Conservation (phyloP, 768 basidiomycete species). For the Lactarius sanguifluus region DNA sequence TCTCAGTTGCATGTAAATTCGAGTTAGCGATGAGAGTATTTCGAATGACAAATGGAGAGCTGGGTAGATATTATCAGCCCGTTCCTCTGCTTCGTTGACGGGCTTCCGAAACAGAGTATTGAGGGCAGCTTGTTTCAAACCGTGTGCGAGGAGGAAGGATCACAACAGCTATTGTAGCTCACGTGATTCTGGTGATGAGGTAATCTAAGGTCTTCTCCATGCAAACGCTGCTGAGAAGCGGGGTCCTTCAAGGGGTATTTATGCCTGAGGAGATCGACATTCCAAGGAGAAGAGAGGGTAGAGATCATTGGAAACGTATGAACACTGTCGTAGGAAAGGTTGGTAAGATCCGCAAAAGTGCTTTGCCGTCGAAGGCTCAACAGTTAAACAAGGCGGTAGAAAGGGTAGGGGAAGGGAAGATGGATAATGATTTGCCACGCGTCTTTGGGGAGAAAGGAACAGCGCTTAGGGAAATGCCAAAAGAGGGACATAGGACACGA, state of each 20-base stretch:
- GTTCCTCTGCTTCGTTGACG: neutral
- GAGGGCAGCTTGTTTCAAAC: neutral
- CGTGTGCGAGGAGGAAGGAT: neutral
- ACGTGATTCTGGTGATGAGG: conserved; percentile 4
- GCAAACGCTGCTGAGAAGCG: neutral
- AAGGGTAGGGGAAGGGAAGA: neutral
- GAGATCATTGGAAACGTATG: neutral
- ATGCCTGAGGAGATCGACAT: neutral
- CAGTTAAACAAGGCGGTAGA: neutral
- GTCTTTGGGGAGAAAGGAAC: neutral
- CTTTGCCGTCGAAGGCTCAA: neutral
- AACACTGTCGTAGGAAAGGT: neutral
- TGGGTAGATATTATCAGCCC: too few species aligned
- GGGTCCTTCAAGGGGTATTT: neutral
- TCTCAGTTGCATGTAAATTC: neutral
- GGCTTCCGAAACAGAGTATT: neutral
- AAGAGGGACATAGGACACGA: neutral
- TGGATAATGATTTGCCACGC: neutral
- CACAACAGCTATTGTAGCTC: too few species aligned
- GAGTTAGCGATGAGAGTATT: too few species aligned
- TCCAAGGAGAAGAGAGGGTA: too few species aligned
- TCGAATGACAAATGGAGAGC: neutral
- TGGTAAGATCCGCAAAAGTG: neutral
- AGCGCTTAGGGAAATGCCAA: neutral
- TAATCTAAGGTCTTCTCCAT: too few species aligned